Conservation (phyloP, 176 grass and related monocot genomes). For the Tillandsia leiboldiana region DNA sequence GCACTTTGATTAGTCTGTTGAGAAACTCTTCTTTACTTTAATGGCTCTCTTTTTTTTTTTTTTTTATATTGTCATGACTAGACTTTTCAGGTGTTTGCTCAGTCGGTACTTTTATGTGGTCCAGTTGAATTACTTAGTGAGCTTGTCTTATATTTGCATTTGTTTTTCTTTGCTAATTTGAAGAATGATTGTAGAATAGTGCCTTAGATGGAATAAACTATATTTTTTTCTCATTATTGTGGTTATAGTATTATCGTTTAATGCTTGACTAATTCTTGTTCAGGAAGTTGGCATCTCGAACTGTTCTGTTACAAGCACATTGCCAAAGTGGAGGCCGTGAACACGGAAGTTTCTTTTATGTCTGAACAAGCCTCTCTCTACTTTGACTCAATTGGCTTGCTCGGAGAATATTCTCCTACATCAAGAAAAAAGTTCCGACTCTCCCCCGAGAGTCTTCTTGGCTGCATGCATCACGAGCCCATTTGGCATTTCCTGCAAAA, state of each 20-base stretch:
- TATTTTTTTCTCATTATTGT: neutral
- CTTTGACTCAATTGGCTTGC: slow-evolving; percentile 26
- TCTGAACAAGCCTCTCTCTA: slow-evolving; percentile 21
- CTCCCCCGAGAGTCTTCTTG: neutral
- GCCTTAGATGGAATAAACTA: neutral
- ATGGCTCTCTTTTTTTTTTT: too few relatives aligned
- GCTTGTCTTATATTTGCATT: too few relatives aligned
- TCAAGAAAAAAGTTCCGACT: slow-evolving; percentile 12
- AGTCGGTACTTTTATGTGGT: too few relatives aligned
- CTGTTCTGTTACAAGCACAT: neutral
- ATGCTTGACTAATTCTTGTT: neutral
- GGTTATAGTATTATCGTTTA: too few relatives aligned
- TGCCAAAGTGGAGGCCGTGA: slow-evolving; percentile 11
- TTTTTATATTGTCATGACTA: too few relatives aligned
- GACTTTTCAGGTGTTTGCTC: too few relatives aligned
- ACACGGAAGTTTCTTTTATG: slow-evolving; percentile 27
- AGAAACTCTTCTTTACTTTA: too few relatives aligned
- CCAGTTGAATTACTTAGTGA: too few relatives aligned
- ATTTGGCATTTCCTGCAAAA: neutral
- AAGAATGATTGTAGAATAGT: too few relatives aligned
- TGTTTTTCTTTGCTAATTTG: too few relatives aligned
- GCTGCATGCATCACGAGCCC: slow-evolving; percentile 16
- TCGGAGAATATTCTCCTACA: slow-evolving; percentile 23
- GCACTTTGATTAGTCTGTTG: too few relatives aligned
- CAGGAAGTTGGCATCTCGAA: neutral